Evolutionary conservation across 495 filamentous ascomycete genomes (phyloP).

Genomic region (Penicillium canescens): DNA sequence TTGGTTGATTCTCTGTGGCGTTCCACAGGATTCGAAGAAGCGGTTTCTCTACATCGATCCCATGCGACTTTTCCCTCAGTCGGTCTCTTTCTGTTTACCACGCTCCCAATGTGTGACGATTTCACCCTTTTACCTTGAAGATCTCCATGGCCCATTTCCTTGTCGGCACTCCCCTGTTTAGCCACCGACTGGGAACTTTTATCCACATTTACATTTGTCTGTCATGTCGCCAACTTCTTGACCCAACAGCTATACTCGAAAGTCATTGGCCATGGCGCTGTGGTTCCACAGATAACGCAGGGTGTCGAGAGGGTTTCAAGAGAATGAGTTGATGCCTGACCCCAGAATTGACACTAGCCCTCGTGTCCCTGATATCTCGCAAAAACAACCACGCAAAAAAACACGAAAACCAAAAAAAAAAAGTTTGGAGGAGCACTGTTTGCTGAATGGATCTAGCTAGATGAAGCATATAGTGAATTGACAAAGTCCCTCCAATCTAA

Average conservation of each 20-base stretch:
- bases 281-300: too few species aligned
- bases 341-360: too few species aligned
- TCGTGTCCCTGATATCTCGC: too few species aligned
- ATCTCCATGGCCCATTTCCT: too few species aligned
- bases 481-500: constrained; percentile 28
- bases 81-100: not conserved
- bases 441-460: constrained; percentile 15
- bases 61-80: not conserved
- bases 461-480: constrained; percentile 33
- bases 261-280: too few species aligned
- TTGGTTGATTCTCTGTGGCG: constrained; percentile 17
- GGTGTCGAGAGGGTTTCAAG: too few species aligned
- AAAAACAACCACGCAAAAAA: constrained; percentile 6
- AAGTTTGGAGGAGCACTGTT: constrained; percentile 33
- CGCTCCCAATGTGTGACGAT: constrained; percentile 9
- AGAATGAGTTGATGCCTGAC: too few species aligned
- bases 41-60: not conserved
- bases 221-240: too few species aligned
- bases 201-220: too few species aligned
- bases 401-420: constrained; percentile 19
- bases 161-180: too few species aligned
- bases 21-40: constrained; percentile 8
- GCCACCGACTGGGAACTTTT: too few species aligned
- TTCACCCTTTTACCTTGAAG: not conserved
- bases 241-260: too few species aligned